Evolutionary conservation across 2,329 filamentous ascomycete species (phyloP), one percentile per base, ranked within the genome.

Genomic region (Lecanicillium sp.): DNA sequence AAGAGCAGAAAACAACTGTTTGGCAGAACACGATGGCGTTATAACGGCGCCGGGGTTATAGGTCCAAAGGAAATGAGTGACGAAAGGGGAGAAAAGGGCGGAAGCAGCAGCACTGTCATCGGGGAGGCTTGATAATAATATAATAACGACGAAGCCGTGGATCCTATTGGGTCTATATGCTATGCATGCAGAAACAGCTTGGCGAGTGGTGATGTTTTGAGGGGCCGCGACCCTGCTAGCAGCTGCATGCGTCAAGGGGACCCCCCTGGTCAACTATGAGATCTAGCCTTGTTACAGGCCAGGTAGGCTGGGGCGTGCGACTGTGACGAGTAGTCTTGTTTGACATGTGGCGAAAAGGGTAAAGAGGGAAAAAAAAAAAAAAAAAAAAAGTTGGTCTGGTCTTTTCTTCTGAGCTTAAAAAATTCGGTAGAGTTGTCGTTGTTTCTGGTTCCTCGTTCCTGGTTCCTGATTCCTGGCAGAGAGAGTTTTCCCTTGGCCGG

Each of bases 261-360:
- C 29, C 26, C 39, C 46, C 46, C 46, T 48, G 30, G 46, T 43
- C 39, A 23, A 41, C 32, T 42, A 43, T 48, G 56, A 60, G 54
- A 58, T 60, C 58, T 56, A 58, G 55, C 52, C 53, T 50, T 48
- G 59, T 60, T 60, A 58, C 59, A 60, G 54, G 52, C 52, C 41
- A 38, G 39, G 49, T 54, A 49, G 50, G 47, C 49, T 27, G 36
- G 47, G 38, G 35, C 21, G 42, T 41, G 36, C 19, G 44, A 37
- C 52, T 55, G 56, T 53, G 51, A 56, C 56, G 52, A 40, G 48
- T 36, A 26, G 4, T 26, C 17, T 38, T 14, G 32, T 35, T 41
- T n/a, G n/a, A n/a, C n/a, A n/a, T n/a, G n/a, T n/a, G n/a, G n/a
- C n/a, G n/a, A n/a, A n/a, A n/a, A n/a, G n/a, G n/a, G n/a, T n/a